Evolutionary conservation across 106 monocot species (phyloP), one percentile per base, ranked within the genome.

Genomic region (Xerophyta viscosa): DNA sequence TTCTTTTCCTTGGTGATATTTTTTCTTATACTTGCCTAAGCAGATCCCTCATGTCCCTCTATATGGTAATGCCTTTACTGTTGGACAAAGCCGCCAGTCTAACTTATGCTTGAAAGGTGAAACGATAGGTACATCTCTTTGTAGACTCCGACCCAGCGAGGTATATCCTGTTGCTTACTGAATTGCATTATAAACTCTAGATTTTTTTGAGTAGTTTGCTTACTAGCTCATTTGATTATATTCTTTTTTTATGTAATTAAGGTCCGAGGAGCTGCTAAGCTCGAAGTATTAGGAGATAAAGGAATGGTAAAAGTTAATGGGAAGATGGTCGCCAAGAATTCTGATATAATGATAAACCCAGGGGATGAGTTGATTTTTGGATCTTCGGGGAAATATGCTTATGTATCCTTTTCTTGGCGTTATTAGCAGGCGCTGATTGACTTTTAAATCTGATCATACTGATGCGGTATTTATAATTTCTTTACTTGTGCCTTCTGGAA

Each of bases 321-420:
- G 50, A 98, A 83, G 69, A 72, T 39, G 28, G 29, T 98, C 15
- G 77, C 74, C 26, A 79, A 69, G 64, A 79, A 86, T 63, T 39
- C 86, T 44, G 66, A 69, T 17, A 23, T 86, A 30, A 41, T 65
- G 12, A 73, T 98, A 24, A 64, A 45, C 27, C 82, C 71, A 56
- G 98, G 98, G 13, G 98, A 98, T 86, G 98, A 98, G 60, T 58
- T 98, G 27, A 60, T 90, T 54, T 98, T 98, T 73, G 73, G 68
- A 53, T 71, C 85, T 29, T 64, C 76, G 30, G 82, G 79, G 68
- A 85, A 78, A 21, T 81, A 98, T 90, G 64, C 89, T 69, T 98
- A 98, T 64, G 98, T 90, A 98, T 90, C 85, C 88, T 89, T 82
- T 70, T 37, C n/a, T n/a, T n/a, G n/a, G n/a, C n/a, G n/a, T n/a